Evolutionary conservation across 2,329 filamentous ascomycete species (phyloP).

Genomic region (Ampelomyces quisqualis): DNA sequence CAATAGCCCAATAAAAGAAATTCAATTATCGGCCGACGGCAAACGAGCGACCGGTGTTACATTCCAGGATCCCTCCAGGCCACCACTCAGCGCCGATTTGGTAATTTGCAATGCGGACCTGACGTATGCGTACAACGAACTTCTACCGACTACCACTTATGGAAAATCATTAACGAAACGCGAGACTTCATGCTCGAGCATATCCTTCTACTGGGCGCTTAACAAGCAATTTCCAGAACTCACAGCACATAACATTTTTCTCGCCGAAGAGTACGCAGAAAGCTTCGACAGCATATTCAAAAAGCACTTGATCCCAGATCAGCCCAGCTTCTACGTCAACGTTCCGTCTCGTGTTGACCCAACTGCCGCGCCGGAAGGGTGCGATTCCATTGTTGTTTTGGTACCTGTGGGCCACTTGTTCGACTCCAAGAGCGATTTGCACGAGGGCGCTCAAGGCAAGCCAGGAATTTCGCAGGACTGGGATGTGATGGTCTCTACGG

Average conservation of each 20-base stretch:
- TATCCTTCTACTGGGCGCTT: conserved; percentile 76
- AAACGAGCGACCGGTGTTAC: conserved; percentile 59
- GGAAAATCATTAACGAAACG: conserved; percentile 49
- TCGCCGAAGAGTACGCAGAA: conserved; percentile 69
- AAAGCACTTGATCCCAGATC: conserved; percentile 62
- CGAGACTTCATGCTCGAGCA: conserved; percentile 67
- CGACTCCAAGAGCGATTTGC: conserved; percentile 43
- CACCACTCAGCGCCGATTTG: conserved; percentile 60
- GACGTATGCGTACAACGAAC: conserved; percentile 71
- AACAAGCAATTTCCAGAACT: conserved; percentile 62
- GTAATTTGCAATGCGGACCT: conserved; percentile 73
- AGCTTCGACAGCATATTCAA: conserved; percentile 78
- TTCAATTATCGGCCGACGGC: conserved; percentile 57
- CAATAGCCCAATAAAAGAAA: conserved; percentile 57
- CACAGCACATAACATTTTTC: conserved; percentile 73
- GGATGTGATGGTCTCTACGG: conserved; percentile 59
- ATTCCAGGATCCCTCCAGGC: conserved; percentile 58
- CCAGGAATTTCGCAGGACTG: conserved; percentile 58
- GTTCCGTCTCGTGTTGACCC: conserved; percentile 70
- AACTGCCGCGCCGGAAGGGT: conserved; percentile 64
- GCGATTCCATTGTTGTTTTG: conserved; percentile 67
- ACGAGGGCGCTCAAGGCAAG: conserved; percentile 44
- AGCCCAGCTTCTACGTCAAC: conserved; percentile 77
- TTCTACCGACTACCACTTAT: conserved; percentile 58
- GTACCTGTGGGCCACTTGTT: conserved; percentile 71